A percentile compares a stretch with the other conserved stretches of the same genome.
phyloP scores from a whole-genome alignment of 768 basidiomycete genomes.

The Lentinula sp. region DNA sequence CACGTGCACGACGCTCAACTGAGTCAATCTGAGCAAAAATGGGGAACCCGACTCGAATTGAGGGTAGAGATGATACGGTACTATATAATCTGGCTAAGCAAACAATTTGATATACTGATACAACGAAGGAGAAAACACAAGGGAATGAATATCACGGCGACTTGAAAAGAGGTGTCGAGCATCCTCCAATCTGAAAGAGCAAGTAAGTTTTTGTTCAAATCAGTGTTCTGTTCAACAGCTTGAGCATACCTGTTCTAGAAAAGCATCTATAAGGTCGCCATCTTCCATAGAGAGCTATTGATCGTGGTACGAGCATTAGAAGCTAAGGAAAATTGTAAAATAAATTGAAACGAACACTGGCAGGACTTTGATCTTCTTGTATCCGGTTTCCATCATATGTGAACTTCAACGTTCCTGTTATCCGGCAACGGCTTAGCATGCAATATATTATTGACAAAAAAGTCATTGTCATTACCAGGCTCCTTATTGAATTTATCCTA shows the following conservation, averaged over 20 bases:
- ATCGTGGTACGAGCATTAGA: neutral
- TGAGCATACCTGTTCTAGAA: conserved; percentile 34
- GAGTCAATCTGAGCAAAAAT: neutral
- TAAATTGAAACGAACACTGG: conserved; percentile 29
- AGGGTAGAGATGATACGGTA: neutral
- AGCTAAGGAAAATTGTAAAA: neutral
- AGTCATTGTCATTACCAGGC: conserved; percentile 29
- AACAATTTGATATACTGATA: neutral
- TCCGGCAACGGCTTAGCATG: neutral
- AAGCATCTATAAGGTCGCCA: conserved; percentile 56
- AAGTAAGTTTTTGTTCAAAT: neutral
- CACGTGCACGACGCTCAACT: neutral
- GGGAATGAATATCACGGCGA: neutral
- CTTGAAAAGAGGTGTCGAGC: neutral
- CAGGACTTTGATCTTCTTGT: conserved; percentile 43
- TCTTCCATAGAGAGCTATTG: conserved; percentile 55
- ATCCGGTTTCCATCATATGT: conserved; percentile 49
- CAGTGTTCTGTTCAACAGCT: too few species aligned
- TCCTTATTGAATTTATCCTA: conserved; percentile 59
- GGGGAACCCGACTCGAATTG: neutral
- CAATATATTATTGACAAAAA: neutral
- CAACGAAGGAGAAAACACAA: neutral
- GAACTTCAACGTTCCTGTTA: conserved; percentile 58
- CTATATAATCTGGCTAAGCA: neutral
- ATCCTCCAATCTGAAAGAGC: neutral